Evolutionary conservation across 139 green algal species (phyloP).

Genomic region (Auxenochlorella protothecoides): DNA sequence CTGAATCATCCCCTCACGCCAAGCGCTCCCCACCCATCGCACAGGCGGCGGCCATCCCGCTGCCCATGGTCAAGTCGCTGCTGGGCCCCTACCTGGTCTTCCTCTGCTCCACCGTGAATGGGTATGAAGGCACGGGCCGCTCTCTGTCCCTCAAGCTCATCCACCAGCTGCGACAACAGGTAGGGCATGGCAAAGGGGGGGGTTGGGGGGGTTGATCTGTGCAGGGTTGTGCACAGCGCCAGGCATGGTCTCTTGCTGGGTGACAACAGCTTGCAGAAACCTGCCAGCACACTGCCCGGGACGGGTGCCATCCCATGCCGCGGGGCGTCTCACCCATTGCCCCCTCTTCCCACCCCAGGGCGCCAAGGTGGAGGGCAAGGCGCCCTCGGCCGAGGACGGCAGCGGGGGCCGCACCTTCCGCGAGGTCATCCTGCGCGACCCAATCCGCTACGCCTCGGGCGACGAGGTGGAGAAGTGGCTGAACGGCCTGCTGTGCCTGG

Average conservation of each 20-base stretch:
- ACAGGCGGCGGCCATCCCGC: constrained; percentile 83
- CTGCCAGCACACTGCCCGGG: too few relatives aligned
- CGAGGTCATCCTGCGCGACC: constrained; percentile 84
- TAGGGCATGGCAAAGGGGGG: neutral
- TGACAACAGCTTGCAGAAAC: too few relatives aligned
- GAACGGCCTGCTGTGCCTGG: constrained; percentile 85
- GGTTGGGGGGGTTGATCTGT: neutral
- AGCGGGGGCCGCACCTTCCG: constrained; percentile 61
- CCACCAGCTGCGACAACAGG: constrained; percentile 70
- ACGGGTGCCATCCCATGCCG: too few relatives aligned
- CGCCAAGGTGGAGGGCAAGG: constrained; percentile 31
- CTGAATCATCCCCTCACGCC: too few relatives aligned
- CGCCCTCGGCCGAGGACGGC: constrained; percentile 8
- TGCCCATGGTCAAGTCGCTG: constrained; percentile 85
- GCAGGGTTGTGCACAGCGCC: neutral
- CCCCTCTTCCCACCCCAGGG: constrained; percentile 30
- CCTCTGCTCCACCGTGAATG: constrained; percentile 90
- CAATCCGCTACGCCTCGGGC: constrained; percentile 83
- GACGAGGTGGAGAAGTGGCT: constrained; percentile 92
- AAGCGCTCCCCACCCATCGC: constrained; percentile 13
- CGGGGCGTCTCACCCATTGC: too few relatives aligned
- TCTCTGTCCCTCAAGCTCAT: constrained; percentile 93
- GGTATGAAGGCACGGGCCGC: constrained; percentile 94
- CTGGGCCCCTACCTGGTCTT: constrained; percentile 97
- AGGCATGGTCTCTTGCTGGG: too few relatives aligned